Conservation (phyloP, 2,329 filamentous ascomycete genomes). For the Alternaria sp. region DNA sequence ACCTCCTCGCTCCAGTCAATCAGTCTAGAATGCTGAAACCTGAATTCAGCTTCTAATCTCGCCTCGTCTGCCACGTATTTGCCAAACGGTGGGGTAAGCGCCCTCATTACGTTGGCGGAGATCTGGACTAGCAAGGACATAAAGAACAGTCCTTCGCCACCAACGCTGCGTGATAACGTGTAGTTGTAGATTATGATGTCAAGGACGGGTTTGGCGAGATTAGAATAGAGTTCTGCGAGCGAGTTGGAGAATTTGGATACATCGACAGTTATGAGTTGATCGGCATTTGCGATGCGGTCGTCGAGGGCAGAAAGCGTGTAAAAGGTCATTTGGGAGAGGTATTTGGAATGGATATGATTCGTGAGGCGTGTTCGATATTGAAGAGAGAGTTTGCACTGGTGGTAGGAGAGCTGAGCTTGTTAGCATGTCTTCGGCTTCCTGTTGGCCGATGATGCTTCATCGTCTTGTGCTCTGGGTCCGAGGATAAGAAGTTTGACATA, state of each 20-base stretch:
- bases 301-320: conserved; percentile 95
- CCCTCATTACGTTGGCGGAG: conserved; percentile 91
- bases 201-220: conserved; percentile 90
- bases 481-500: conserved; percentile 54
- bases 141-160: conserved; percentile 91
- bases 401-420: conserved; percentile 79
- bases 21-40: conserved; percentile 90
- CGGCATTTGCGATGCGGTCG: conserved; percentile 97
- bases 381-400: conserved; percentile 92
- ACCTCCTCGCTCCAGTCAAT: conserved; percentile 98
- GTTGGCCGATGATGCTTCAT: background rate
- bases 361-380: conserved; percentile 93
- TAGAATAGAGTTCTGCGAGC: conserved; percentile 92
- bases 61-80: conserved; percentile 98
- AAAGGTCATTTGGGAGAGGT: conserved; percentile 96
- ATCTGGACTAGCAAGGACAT: conserved; percentile 95
- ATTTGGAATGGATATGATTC: conserved; percentile 93
- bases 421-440: conserved; percentile 14
- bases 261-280: conserved; percentile 96
- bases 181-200: conserved; percentile 98
- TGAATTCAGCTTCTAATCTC: conserved; percentile 91
- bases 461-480: background rate
- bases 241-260: conserved; percentile 96
- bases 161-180: conserved; percentile 91
- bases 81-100: conserved; percentile 92